Percentiles rank a stretch among this genome's conserved stretches.
These are phyloP conservation scores for Trypanosoma melophagium DNA, from an alignment of 208 protist species.

Conservation along the genomic window DNA sequence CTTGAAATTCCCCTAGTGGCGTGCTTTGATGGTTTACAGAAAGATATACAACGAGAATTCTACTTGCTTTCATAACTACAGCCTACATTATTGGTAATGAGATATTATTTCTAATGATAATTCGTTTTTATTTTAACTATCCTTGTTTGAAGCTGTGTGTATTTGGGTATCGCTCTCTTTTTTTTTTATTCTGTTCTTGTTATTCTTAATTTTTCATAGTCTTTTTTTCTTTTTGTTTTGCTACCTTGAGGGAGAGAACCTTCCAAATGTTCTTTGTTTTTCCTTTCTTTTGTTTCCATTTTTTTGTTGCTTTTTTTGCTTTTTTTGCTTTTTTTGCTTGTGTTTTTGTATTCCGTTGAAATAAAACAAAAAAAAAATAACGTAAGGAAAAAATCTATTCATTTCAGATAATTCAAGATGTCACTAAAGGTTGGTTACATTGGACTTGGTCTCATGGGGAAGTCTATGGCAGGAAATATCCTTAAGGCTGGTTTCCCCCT, in stretches of 20 bases:
- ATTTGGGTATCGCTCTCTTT: background rate
- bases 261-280: background rate
- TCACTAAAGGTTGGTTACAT: slow-evolving; percentile 88
- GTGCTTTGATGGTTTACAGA: slow-evolving; percentile 48
- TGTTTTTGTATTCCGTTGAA: background rate
- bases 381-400: background rate
- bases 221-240: slow-evolving; percentile 11
- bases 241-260: background rate
- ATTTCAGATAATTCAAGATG: slow-evolving; percentile 13
- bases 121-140: too few species aligned
- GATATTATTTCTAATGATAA: too few species aligned
- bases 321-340: background rate
- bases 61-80: slow-evolving; percentile 39
- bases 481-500: slow-evolving; percentile 87
- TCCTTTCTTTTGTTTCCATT: background rate
- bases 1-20: slow-evolving; percentile 57
- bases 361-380: background rate
- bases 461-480: slow-evolving; percentile 89
- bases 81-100: background rate
- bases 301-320: background rate
- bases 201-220: slow-evolving; percentile 3
- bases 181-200: slow-evolving; percentile 11
- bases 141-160: too few species aligned
- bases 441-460: slow-evolving; percentile 93
- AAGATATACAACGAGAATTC: slow-evolving; percentile 33